Evolutionary conservation across 177 flowering plant genomes (phyloP).

Genomic region (Vitis hybrid): DNA sequence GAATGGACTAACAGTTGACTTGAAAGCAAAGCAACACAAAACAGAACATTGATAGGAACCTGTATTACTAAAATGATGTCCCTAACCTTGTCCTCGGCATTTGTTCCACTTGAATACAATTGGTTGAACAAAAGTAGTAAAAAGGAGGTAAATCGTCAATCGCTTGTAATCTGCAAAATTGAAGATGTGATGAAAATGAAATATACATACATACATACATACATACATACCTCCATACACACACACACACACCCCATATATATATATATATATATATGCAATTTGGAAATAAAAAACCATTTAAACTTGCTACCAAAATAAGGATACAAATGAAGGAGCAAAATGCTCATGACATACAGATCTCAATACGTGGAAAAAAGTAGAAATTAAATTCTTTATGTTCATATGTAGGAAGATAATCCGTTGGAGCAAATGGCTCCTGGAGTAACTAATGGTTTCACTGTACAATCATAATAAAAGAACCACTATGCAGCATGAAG

Average conservation of each 20-base stretch:
- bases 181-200: not conserved
- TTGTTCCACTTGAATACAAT: not conserved
- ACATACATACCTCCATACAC: too few relatives aligned
- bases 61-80: not conserved
- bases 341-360: too few relatives aligned
- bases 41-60: not conserved
- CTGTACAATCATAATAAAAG: too few relatives aligned
- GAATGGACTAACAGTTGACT: not conserved
- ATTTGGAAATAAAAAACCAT: not conserved
- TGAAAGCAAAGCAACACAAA: not conserved
- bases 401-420: too few relatives aligned
- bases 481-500: too few relatives aligned
- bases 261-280: not conserved
- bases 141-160: not conserved
- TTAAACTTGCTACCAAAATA: too few relatives aligned
- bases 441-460: too few relatives aligned
- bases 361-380: too few relatives aligned
- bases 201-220: not conserved
- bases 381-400: too few relatives aligned
- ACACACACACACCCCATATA: not conserved
- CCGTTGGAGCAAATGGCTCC: too few relatives aligned
- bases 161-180: slow-evolving; percentile 18
- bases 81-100: slow-evolving; percentile 42
- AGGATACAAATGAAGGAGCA: too few relatives aligned
- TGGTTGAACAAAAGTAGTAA: not conserved